phyloP scores from a whole-genome alignment of 495 filamentous ascomycete species.

The Trichoderma gamsii region DNA sequence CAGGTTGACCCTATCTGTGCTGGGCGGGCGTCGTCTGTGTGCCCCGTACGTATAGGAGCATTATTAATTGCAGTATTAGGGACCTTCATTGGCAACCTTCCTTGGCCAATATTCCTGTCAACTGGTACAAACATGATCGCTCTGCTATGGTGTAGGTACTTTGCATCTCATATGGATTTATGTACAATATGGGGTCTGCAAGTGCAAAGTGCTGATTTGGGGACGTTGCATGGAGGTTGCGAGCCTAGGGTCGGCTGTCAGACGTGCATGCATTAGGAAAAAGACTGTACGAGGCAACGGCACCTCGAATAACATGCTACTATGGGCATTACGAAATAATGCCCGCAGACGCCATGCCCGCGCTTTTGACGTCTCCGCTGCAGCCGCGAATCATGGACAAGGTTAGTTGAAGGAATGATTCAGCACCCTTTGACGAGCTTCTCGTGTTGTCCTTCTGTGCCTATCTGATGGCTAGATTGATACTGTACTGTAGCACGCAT shows the following conservation, averaged over 20 bases:
- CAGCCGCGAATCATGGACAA: neutral
- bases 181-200: neutral
- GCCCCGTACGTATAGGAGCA: neutral
- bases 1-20: neutral
- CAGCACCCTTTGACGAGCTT: neutral
- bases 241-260: conserved; percentile 2
- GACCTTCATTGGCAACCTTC: no score
- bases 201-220: neutral
- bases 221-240: conserved; percentile 10
- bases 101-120: neutral
- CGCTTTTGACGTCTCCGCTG: neutral
- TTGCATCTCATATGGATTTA: no score
- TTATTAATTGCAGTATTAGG: neutral
- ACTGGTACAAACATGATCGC: no score
- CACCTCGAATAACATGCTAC: neutral
- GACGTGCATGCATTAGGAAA: conserved; percentile 2
- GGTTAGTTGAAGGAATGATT: neutral
- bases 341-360: neutral
- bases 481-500: no score
- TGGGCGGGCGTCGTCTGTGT: neutral
- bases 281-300: neutral
- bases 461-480: neutral
- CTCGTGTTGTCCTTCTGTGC: neutral
- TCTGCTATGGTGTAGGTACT: no score
- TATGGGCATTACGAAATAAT: neutral